Evolutionary conservation across 106 monocot species (phyloP).

Genomic region (Dendrobium chrysotoxum): DNA sequence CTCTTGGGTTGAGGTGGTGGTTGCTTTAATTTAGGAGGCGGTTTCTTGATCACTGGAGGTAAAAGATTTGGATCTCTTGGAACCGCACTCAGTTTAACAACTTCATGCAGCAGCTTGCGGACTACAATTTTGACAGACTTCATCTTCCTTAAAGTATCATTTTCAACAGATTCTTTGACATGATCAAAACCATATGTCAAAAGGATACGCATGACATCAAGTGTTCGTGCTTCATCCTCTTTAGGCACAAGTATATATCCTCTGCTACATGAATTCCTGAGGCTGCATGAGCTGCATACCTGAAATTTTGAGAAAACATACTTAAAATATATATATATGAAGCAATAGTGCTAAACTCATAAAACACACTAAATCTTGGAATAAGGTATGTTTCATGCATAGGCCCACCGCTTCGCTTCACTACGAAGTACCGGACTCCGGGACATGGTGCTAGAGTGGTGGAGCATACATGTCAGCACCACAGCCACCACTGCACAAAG

Average conservation of each 20-base stretch:
- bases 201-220: conserved; percentile 89
- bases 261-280: conserved; percentile 71
- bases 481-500: too few species aligned
- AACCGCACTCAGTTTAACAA: conserved; percentile 77
- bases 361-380: background rate
- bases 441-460: too few species aligned
- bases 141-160: conserved; percentile 66
- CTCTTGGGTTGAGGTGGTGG: conserved; percentile 80
- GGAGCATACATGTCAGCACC: too few species aligned
- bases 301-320: conserved; percentile 13
- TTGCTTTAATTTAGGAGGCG: conserved; percentile 88
- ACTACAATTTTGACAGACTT: conserved; percentile 73
- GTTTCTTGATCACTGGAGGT: conserved; percentile 73
- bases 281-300: conserved; percentile 96
- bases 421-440: too few species aligned
- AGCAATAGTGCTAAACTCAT: background rate
- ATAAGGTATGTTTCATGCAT: background rate
- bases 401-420: too few species aligned
- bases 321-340: background rate
- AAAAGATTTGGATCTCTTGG: conserved; percentile 95
- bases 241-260: conserved; percentile 80
- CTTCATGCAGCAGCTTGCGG: conserved; percentile 80
- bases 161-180: conserved; percentile 70
- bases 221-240: conserved; percentile 93
- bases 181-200: conserved; percentile 83